Evolutionary conservation across 2,329 filamentous ascomycete species (phyloP).

Genomic region (Xylariaceae sp.): DNA sequence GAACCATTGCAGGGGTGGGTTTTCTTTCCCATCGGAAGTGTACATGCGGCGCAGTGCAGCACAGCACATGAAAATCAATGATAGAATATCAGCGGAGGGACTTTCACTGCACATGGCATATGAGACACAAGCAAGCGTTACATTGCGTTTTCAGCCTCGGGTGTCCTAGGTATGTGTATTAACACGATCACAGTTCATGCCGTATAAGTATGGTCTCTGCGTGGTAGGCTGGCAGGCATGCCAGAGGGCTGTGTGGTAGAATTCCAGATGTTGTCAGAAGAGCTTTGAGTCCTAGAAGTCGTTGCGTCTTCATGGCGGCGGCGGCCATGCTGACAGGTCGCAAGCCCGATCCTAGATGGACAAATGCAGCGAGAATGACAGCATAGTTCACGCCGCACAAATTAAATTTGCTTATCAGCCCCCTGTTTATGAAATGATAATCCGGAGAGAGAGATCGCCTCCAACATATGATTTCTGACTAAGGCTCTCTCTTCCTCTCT

Average conservation of each 20-base stretch:
- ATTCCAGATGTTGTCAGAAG: too few relatives aligned
- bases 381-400: conserved; percentile 10
- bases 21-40: conserved; percentile 8
- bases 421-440: too few relatives aligned
- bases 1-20: conserved; percentile 21
- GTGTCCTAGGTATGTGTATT: conserved; percentile 14
- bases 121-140: conserved; percentile 5
- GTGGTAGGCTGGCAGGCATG: not conserved
- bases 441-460: too few relatives aligned
- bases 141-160: conserved; percentile 21
- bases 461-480: too few relatives aligned
- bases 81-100: conserved; percentile 1
- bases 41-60: conserved; percentile 18
- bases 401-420: conserved; percentile 8
- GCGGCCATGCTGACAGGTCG: too few relatives aligned
- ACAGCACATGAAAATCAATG: conserved; percentile 4
- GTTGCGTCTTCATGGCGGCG: too few relatives aligned
- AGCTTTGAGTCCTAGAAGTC: too few relatives aligned
- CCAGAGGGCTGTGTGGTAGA: too few relatives aligned
- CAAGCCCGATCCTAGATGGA: not conserved
- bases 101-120: not conserved
- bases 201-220: conserved; percentile 1
- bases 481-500: too few relatives aligned
- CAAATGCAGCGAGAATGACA: not conserved
- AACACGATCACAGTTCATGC: conserved; percentile 15